Percentiles rank a stretch among this genome's conserved stretches.
Conservation (phyloP, 1,139 yeast genomes). For the Yamadazyma mexicana region DNA sequence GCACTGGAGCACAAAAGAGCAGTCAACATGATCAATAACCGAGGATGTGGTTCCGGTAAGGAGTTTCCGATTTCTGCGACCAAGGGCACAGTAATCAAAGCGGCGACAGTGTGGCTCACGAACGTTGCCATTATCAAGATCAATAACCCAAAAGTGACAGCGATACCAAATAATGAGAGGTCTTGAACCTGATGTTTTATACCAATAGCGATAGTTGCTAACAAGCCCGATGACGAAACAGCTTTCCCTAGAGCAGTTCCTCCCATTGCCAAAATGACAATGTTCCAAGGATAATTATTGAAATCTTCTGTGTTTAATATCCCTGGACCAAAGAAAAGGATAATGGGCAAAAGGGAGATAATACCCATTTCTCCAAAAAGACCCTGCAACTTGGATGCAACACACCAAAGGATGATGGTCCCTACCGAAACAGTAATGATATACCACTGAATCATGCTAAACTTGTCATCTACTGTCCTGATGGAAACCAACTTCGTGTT, state of each 20-base stretch:
- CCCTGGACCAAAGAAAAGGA: slow-evolving; percentile 71
- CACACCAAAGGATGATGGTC: slow-evolving; percentile 74
- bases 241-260: slow-evolving; percentile 77
- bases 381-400: slow-evolving; percentile 54
- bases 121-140: slow-evolving; percentile 86
- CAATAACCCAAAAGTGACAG: slow-evolving; percentile 65
- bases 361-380: slow-evolving; percentile 72
- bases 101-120: slow-evolving; percentile 95
- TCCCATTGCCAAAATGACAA: slow-evolving; percentile 76
- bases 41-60: slow-evolving; percentile 69
- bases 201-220: slow-evolving; percentile 60
- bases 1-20: slow-evolving; percentile 88
- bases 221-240: slow-evolving; percentile 68
- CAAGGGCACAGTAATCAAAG: slow-evolving; percentile 83
- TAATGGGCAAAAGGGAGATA: slow-evolving; percentile 65
- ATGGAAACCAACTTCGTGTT: slow-evolving; percentile 49
- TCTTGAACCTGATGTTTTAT: slow-evolving; percentile 57
- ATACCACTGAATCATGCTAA: slow-evolving; percentile 64
- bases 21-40: slow-evolving; percentile 75
- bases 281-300: slow-evolving; percentile 75
- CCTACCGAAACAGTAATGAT: slow-evolving; percentile 50
- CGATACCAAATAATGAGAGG: slow-evolving; percentile 58
- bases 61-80: slow-evolving; percentile 83
- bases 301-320: slow-evolving; percentile 63
- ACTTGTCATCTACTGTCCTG: slow-evolving; percentile 59